Conservation (phyloP, 495 filamentous ascomycete genomes). For the Aspergillus biplanus region DNA sequence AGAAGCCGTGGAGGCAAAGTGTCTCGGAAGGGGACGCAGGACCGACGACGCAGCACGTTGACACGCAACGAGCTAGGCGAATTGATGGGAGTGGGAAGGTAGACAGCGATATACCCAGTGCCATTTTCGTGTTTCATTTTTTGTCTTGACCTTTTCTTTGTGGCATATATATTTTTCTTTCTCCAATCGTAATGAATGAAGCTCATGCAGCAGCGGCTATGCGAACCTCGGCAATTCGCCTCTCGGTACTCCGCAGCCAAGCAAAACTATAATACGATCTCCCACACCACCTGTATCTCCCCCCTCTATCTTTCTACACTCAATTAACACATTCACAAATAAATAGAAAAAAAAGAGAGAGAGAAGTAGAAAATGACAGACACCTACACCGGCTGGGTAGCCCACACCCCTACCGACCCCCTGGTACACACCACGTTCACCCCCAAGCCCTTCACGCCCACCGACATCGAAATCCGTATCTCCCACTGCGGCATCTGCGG, state of each 20-base stretch:
- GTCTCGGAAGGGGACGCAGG: conserved; percentile 45
- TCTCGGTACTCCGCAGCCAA: neutral
- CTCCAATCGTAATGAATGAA: neutral
- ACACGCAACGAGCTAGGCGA: conserved; percentile 73
- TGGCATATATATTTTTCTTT: conserved; percentile 3
- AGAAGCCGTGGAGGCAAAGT: conserved; percentile 46
- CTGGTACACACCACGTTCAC: conserved; percentile 72
- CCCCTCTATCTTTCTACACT: neutral
- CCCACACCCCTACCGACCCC: conserved; percentile 67
- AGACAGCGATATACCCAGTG: conserved; percentile 20
- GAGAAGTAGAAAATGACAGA: conserved; percentile 22
- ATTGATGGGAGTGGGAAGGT: conserved; percentile 51
- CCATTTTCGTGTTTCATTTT: conserved; percentile 9
- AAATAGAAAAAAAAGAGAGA: conserved; percentile 13
- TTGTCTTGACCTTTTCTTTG: conserved; percentile 11
- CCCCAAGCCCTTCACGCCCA: conserved; percentile 78
- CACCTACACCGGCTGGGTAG: conserved; percentile 83
- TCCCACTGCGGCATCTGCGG: conserved; percentile 88
- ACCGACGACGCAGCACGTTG: conserved; percentile 68
- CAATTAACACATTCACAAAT: neutral
- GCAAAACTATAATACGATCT: neutral
- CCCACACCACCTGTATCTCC: neutral
- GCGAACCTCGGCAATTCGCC: conserved; percentile 2
- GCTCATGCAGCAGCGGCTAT: neutral
- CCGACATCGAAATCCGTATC: conserved; percentile 65